Base-by-base conservation (phyloP, 2,329 filamentous ascomycete species). In the Scorias spongiosa region DNA sequence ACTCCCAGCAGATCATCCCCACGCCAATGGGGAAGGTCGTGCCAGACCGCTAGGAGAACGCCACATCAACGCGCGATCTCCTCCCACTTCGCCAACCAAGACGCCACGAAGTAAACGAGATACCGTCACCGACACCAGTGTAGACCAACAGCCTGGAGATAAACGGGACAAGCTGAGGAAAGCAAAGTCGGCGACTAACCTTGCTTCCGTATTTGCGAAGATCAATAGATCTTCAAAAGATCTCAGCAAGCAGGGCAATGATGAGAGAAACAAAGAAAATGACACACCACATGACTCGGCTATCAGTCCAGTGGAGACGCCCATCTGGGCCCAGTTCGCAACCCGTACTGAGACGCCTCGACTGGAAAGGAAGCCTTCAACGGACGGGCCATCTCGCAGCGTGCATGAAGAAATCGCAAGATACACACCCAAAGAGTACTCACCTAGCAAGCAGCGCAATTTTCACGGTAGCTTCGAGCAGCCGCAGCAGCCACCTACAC, bases 251-350 rank as follows among this genome's bases (percentile, higher is more conserved):
- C 62, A 67, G 18, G 32, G 32, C 11, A 15, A 36, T 15, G 68
- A 66, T 34, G 61, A 65, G 26, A 80, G 75, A 54, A 80, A 89
- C 60, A 93, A 93, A 63, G 87, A 94, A 63, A 94, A 94, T 59
- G 74, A 72, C 43, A 80, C 75, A 29, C 84, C 84, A 2, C 66
- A 70, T 1, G 64, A 67, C 46, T 68, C 67, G 3, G 58, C 66
- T 10, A 55, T 62, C 7, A 58, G 61, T 12, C 63, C 66, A 36
- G 63, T 66, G 9, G 69, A 74, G 14, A 78, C 82, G 2, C 86
- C 88, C 18, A 87, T 89, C 44, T 94, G 84, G 70, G 76, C 83
- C 11, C 81, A 91, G 55, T 91, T 89, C 45, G 64, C 37, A 56
- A 60, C 39, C 42, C 48, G 32, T 40, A 45, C 29, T 43, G 44